Percentiles rank a stretch among this genome's conserved stretches.
phyloP scores from a whole-genome alignment of 2,329 filamentous ascomycete species.

The Blumeria graminis region DNA sequence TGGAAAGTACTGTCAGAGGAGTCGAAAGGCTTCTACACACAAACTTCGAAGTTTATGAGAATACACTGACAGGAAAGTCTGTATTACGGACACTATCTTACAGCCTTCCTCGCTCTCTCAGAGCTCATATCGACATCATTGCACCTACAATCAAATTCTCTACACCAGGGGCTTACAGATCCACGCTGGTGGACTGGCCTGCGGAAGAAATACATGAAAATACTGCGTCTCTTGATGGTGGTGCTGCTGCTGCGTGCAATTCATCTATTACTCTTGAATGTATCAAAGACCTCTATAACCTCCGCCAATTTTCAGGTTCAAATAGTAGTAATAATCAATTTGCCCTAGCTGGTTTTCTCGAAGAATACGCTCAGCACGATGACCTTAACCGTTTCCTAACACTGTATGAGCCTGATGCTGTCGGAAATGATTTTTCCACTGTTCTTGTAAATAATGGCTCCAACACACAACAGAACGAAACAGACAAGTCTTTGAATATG shows the following conservation, averaged over 20 bases:
- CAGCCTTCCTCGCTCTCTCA: constrained; percentile 16
- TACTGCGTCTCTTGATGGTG: constrained; percentile 2
- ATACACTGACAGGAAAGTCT: constrained; percentile 20
- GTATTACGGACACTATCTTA: constrained; percentile 25
- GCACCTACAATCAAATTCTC: constrained; percentile 24
- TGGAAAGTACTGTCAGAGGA: constrained; percentile 9
- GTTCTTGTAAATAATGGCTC: constrained; percentile 18
- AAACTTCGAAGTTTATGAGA: constrained; percentile 11
- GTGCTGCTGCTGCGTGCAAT: constrained; percentile 12
- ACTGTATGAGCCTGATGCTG: constrained; percentile 20
- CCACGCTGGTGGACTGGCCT: constrained; percentile 1
- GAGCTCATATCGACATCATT: constrained; percentile 18
- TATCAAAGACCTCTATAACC: constrained; percentile 13
- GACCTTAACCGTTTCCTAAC: constrained; percentile 22
- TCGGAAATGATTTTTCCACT: constrained; percentile 17
- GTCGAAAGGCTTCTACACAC: constrained; percentile 12
- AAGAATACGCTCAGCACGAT: constrained; percentile 13
- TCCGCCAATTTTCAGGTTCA: constrained; percentile 5
- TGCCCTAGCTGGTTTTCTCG: constrained; percentile 12
- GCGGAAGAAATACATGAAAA: neutral
- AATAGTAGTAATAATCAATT: constrained; percentile 7
- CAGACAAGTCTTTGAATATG: neutral
- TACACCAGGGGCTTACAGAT: constrained; percentile 1
- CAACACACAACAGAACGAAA: constrained; percentile 10
- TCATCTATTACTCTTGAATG: constrained; percentile 14